Conservation (phyloP, 306 rosid genomes). For the Astragalus glycyphyllos region DNA sequence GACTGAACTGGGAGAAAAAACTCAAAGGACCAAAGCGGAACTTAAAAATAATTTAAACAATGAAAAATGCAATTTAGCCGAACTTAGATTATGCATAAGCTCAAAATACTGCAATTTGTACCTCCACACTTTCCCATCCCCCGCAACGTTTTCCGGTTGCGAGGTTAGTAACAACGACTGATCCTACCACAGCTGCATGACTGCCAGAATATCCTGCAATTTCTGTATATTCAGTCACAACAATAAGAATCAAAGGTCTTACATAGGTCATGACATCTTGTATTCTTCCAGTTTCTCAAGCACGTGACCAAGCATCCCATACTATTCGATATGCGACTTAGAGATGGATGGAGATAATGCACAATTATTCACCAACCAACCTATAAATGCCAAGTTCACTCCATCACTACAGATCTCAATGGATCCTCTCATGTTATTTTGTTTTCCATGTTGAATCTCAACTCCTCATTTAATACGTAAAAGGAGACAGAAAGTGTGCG, state of each 20-base stretch:
- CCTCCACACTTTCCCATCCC: slow-evolving; percentile 95
- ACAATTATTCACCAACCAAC: not conserved
- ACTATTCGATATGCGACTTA: too few relatives aligned
- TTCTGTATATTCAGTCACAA: slow-evolving; percentile 15
- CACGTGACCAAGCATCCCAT: too few relatives aligned
- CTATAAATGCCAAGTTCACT: not conserved
- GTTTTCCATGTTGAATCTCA: too few relatives aligned
- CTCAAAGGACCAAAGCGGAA: too few relatives aligned
- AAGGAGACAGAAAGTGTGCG: too few relatives aligned
- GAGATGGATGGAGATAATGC: slow-evolving; percentile 4
- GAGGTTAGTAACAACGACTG: slow-evolving; percentile 83
- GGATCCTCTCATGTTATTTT: too few relatives aligned
- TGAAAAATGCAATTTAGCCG: too few relatives aligned
- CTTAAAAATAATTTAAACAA: too few relatives aligned
- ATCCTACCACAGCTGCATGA: slow-evolving; percentile 84
- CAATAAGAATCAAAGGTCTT: slow-evolving; percentile 25
- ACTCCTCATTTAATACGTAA: too few relatives aligned
- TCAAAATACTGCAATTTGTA: slow-evolving; percentile 42
- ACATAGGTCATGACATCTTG: too few relatives aligned
- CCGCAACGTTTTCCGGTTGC: slow-evolving; percentile 75
- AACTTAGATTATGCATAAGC: slow-evolving; percentile 15
- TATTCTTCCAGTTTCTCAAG: too few relatives aligned
- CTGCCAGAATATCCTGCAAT: slow-evolving; percentile 87
- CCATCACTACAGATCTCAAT: slow-evolving; percentile 2
- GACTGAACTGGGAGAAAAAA: too few relatives aligned